Conservation (phyloP, 306 rosid species). For the Acacia melanoxylon region DNA sequence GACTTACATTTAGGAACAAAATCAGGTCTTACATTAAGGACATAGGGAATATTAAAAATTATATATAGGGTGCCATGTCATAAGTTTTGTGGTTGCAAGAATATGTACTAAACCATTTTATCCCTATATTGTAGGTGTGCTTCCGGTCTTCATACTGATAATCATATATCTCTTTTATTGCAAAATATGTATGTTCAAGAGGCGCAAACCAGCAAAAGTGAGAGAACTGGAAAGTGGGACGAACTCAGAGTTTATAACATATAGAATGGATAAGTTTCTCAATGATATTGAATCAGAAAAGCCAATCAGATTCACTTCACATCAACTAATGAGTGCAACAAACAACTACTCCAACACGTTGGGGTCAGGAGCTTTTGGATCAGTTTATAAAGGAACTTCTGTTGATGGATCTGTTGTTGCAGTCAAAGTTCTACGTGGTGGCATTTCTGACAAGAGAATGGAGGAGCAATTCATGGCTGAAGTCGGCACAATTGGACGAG, state of each 20-base stretch:
- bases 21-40: too few species aligned
- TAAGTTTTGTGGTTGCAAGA: not conserved
- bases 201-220: not conserved
- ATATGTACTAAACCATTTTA: not conserved
- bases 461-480: slow-evolving; percentile 48
- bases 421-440: slow-evolving; percentile 35
- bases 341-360: slow-evolving; percentile 19
- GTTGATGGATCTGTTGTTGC: slow-evolving; percentile 35
- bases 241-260: not conserved
- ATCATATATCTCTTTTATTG: not conserved
- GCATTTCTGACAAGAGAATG: slow-evolving; percentile 8
- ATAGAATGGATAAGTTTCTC: slow-evolving; percentile 28
- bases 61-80: too few species aligned
- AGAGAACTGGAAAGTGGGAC: not conserved
- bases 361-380: slow-evolving; percentile 44
- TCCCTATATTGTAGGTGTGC: not conserved
- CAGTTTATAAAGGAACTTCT: slow-evolving; percentile 28
- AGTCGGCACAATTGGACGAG: slow-evolving; percentile 41
- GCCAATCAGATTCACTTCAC: slow-evolving; percentile 33
- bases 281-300: slow-evolving; percentile 29
- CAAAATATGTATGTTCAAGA: not conserved
- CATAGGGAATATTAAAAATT: too few species aligned
- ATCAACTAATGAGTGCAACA: slow-evolving; percentile 26
- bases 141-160: not conserved
- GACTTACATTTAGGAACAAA: too few species aligned